Evolutionary conservation across 306 rosid species (phyloP).

Genomic region (Benincasa hispida): DNA sequence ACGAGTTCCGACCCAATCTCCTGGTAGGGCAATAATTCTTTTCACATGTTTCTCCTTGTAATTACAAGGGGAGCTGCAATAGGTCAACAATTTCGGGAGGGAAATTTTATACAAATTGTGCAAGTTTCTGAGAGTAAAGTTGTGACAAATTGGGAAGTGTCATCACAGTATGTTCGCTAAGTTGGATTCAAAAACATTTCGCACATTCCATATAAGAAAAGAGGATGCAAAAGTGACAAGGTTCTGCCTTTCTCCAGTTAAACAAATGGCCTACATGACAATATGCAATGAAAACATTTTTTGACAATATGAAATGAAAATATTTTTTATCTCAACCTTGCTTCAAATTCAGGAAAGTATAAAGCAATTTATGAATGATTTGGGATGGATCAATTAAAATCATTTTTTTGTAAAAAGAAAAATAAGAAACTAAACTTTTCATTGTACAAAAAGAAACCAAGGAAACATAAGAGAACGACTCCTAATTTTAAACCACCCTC

Average conservation of each 20-base stretch:
- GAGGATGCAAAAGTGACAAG: not conserved
- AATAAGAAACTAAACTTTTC: not conserved
- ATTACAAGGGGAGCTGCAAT: constrained; percentile 64
- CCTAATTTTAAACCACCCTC: not conserved
- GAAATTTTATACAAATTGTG: not conserved
- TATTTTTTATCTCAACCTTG: not conserved
- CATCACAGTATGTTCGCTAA: not conserved
- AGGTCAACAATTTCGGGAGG: constrained; percentile 11
- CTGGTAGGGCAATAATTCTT: constrained; percentile 77
- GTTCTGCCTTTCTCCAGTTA: not conserved
- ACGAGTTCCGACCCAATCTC: constrained; percentile 53
- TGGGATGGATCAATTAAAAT: not conserved
- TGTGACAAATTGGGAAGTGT: not conserved
- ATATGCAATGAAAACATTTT: not conserved
- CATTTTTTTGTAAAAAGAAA: not conserved
- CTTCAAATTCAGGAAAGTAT: not conserved
- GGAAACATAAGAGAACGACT: not conserved
- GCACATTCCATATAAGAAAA: not conserved
- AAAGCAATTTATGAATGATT: not conserved
- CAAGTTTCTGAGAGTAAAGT: not conserved
- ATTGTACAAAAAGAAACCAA: not conserved
- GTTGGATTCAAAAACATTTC: not conserved
- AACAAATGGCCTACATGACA: not conserved
- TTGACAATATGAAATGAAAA: not conserved
- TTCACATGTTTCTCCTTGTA: constrained; percentile 71